Conservation (phyloP, 1,139 yeast species). For the Candida tropicalis region DNA sequence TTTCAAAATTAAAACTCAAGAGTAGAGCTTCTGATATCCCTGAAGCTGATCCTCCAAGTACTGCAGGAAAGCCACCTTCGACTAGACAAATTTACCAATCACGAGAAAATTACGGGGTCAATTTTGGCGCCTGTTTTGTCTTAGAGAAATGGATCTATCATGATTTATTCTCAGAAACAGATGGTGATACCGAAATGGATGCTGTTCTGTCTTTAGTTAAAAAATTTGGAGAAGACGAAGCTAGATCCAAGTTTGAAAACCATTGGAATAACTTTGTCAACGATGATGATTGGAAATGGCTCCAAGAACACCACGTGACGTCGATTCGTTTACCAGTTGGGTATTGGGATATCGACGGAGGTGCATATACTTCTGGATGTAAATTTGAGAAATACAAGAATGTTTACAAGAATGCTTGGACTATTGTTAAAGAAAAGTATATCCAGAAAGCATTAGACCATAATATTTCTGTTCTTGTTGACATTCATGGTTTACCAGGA, state of each 20-base stretch:
- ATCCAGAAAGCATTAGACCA: conserved; percentile 56
- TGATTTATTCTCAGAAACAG: conserved; percentile 52
- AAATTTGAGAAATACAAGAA: conserved; percentile 56
- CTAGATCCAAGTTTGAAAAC: conserved; percentile 57
- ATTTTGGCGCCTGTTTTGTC: conserved; percentile 82
- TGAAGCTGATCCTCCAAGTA: conserved; percentile 31
- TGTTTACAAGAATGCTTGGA: conserved; percentile 78
- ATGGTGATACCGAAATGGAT: conserved; percentile 65
- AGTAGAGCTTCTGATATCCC: conserved; percentile 35
- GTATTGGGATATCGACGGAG: conserved; percentile 82
- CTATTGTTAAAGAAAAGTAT: conserved; percentile 47
- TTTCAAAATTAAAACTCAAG: conserved; percentile 38
- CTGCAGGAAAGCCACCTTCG: conserved; percentile 40
- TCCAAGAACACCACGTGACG: conserved; percentile 65
- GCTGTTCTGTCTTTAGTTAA: conserved; percentile 58
- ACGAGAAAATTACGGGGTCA: conserved; percentile 80
- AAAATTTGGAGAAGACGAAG: conserved; percentile 53
- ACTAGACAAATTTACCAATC: conserved; percentile 60
- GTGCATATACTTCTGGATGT: conserved; percentile 57
- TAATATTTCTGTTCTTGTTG: conserved; percentile 76
- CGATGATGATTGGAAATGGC: conserved; percentile 81
- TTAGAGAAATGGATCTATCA: conserved; percentile 77
- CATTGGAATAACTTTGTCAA: conserved; percentile 72
- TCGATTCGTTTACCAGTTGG: conserved; percentile 87
- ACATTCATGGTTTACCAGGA: conserved; percentile 87